Base-by-base conservation (phyloP, 139 green algal species). In the Chlamydomonas sphaeroides region DNA sequence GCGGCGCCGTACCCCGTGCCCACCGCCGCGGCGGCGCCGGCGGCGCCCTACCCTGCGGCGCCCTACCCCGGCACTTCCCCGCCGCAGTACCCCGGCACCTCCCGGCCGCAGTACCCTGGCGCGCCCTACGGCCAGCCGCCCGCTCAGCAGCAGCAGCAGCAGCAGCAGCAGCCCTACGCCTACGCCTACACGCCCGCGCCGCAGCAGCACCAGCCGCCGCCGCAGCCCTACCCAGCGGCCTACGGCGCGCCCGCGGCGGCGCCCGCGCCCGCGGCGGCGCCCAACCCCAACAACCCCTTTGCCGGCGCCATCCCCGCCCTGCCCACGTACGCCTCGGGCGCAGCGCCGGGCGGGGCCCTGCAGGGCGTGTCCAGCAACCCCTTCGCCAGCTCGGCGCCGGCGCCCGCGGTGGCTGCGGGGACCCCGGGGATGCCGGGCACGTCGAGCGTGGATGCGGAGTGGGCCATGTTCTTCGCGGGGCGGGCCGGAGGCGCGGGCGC, bases 391-490 rank as follows among this genome's bases (percentile, higher is more conserved):
- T n/a, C 41, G 39, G 25, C 28, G 69, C 30, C n/a, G 48, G n/a
- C 30, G 17, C 38, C 35, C 35, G 53, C 42, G 56, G 28, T 39
- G 39, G 41, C 39, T 0, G 30, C 70, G 28, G 15, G 38, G 35
- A 33, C 23, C 35, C 51, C 53, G 53, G 53, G 53, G 15, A 26
- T 14, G 15, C 5, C 8, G 38, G 61, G 33, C 2, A 15, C 32
- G 3, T n/a, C 28, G 75, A 49, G 33, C 32, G 61, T 82, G 4
- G 62, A 72, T 53, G 41, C 42, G 0, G 75, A 82, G 23, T 82
- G 75, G 75, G 45, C 21, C 62, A 82, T 73, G 75, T 82, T 82
- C 62, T 82, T 82, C 42, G 75, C 75, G 14, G 65, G 69, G 36
- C 39, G 73, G 38, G 61, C 73, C 5, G 53, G 45, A 2, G 71